A percentile compares a stretch with the other conserved stretches of the same genome.
Evolutionary conservation across 495 filamentous ascomycete genomes (phyloP).

Genomic region (Penicillium samsonianum): DNA sequence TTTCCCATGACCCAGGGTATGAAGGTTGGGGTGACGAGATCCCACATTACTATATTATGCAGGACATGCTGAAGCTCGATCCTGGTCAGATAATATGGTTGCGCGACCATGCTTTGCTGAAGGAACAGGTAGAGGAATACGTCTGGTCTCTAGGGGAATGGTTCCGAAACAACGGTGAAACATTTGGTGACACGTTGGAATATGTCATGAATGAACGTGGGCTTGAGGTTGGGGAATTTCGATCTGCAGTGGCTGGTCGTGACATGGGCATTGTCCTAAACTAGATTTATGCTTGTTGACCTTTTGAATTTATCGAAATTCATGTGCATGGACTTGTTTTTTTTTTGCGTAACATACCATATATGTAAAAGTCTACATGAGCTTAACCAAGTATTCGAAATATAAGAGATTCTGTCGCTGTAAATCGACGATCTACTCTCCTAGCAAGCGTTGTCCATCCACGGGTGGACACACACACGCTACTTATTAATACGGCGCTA

Average conservation of each 20-base stretch:
- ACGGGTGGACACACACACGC: too few relatives aligned
- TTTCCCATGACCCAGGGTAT: slow-evolving; percentile 41
- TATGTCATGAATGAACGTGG: slow-evolving; percentile 49
- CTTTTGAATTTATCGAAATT: neutral
- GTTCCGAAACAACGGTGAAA: slow-evolving; percentile 67
- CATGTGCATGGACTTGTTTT: neutral
- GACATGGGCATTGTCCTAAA: slow-evolving; percentile 33
- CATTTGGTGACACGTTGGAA: slow-evolving; percentile 52
- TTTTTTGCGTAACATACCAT: too few relatives aligned
- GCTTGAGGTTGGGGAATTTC: slow-evolving; percentile 35
- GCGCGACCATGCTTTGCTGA: slow-evolving; percentile 52
- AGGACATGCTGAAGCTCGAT: slow-evolving; percentile 67
- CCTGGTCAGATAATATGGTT: slow-evolving; percentile 59
- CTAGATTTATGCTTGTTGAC: neutral
- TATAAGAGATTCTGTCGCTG: neutral
- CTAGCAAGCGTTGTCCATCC: too few relatives aligned
- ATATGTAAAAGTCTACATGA: too few relatives aligned
- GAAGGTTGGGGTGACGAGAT: slow-evolving; percentile 66
- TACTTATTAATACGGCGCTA: neutral
- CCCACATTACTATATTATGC: slow-evolving; percentile 62
- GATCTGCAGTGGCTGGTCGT: slow-evolving; percentile 30
- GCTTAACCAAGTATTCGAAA: too few relatives aligned
- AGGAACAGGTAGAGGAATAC: slow-evolving; percentile 56
- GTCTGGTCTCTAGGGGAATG: slow-evolving; percentile 56
- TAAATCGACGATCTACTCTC: neutral